phyloP scores from a whole-genome alignment of 257 asterid genomes.

The Nicotiana sylvestris region DNA sequence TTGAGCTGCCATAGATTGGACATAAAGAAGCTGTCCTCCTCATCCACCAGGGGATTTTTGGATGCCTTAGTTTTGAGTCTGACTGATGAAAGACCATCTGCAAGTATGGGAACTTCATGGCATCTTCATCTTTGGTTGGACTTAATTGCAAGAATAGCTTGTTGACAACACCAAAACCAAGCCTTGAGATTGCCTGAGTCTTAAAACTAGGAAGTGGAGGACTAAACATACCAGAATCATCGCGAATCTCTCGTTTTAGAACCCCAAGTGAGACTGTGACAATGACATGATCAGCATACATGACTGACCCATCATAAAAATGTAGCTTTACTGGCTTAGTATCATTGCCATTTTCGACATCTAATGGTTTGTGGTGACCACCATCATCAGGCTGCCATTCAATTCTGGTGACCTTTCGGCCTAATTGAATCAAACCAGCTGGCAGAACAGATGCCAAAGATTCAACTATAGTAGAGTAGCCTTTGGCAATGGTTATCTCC shows the following conservation, averaged over 20 bases:
- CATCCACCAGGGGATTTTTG: constrained; percentile 46
- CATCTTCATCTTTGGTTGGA: constrained; percentile 3
- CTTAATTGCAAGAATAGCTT: constrained; percentile 62
- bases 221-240: constrained; percentile 40
- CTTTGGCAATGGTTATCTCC: constrained; percentile 69
- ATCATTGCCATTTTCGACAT: constrained; percentile 16
- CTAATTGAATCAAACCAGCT: constrained; percentile 53
- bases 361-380: not conserved
- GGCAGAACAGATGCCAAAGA: constrained; percentile 67
- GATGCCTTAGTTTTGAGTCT: constrained; percentile 39
- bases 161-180: constrained; percentile 82
- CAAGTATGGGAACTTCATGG: constrained; percentile 44
- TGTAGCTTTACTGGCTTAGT: constrained; percentile 59
- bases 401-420: constrained; percentile 47
- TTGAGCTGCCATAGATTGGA: constrained; percentile 62
- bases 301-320: constrained; percentile 55
- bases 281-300: constrained; percentile 72
- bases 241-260: constrained; percentile 48
- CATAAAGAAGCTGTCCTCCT: constrained; percentile 51
- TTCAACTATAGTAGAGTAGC: constrained; percentile 59
- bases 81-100: constrained; percentile 68
- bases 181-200: constrained; percentile 58
- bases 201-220: constrained; percentile 66
- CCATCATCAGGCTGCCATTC: constrained; percentile 46
- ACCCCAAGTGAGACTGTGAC: constrained; percentile 84